Base-by-base conservation (phyloP, 2,329 filamentous ascomycete genomes). In the Exophiala sp. region DNA sequence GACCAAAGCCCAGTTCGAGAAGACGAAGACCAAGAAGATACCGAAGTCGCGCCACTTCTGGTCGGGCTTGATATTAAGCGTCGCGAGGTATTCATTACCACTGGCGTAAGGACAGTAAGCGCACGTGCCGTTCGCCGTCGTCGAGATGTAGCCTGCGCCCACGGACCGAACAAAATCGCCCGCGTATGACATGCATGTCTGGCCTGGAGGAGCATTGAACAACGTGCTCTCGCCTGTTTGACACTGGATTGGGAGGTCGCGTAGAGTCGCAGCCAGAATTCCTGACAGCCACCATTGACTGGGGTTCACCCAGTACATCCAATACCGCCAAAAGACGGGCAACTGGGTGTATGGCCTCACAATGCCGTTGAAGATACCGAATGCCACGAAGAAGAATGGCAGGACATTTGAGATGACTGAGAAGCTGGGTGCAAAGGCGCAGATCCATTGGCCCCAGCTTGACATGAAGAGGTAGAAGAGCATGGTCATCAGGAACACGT, bases 381-480 rank as follows among this genome's bases (percentile, higher is more conserved):
- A 79, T 64, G 88, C 85, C 75, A 89, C 83, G 72, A 91, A 88
- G 78, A 91, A 89, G 75, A 91, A 90, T 1, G 88, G 88, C 4
- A 90, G 74, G 52, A 68, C 69, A 65, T 91, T 90, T 40, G 83
- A 83, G 60, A 91, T 89, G 59, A 90, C 86, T 0, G 87, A 89
- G 71, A 90, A 90, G 38, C 78, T 85, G 0, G 88, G 88, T 0
- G 88, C 87, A 69, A 91, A 91, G 0, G 89, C 88, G 59, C 85
- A 88, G 62, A 94, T 89, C 87, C 87, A 92, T 67, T 91, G 88
- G 16, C 87, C 89, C 88, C 85, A 91, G 61, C 78, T 84, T 32
- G 79, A 80, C 68, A 85, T 81, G 77, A 91, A 91, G 6, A 91
- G 69, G 74, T 84, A 89, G 73, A 91, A 91, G 0, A 92, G 77